These are phyloP conservation scores for Cystobasidium tubakii DNA, from an alignment of 768 basidiomycete species.

Conservation along the genomic window DNA sequence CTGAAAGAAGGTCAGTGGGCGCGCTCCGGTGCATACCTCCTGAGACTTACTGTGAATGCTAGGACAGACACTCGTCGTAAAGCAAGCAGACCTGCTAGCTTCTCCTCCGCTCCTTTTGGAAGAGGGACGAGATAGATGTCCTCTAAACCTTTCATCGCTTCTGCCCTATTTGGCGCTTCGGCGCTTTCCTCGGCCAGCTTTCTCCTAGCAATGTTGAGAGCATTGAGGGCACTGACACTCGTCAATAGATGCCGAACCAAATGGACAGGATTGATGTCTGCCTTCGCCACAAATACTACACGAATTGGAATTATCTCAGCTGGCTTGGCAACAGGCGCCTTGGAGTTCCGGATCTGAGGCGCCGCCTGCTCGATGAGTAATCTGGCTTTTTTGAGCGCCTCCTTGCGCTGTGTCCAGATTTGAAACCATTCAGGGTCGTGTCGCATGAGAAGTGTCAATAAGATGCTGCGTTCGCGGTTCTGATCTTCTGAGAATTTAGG, in stretches of 20 bases:
- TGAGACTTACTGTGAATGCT: slow-evolving; percentile 14
- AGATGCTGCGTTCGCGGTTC: not conserved
- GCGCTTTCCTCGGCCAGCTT: too few relatives aligned
- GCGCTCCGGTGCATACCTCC: not conserved
- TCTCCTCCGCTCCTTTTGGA: slow-evolving; percentile 12
- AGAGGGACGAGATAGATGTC: slow-evolving; percentile 20
- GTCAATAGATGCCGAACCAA: slow-evolving; percentile 18
- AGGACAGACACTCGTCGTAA: slow-evolving; percentile 18
- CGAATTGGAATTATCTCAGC: not conserved
- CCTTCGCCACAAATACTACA: slow-evolving; percentile 28
- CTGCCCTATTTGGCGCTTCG: not conserved
- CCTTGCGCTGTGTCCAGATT: not conserved
- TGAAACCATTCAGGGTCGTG: slow-evolving; percentile 10
- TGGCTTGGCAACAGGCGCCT: not conserved
- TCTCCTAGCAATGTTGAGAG: slow-evolving; percentile 11
- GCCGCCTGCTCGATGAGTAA: too few relatives aligned
- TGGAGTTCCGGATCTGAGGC: not conserved
- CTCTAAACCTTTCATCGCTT: not conserved
- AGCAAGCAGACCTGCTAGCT: slow-evolving; percentile 1
- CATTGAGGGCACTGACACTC: not conserved
- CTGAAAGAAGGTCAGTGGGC: slow-evolving; percentile 6
- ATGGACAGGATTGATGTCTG: slow-evolving; percentile 25
- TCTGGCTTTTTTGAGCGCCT: not conserved
- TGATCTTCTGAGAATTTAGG: not conserved
- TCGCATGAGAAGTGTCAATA: not conserved